These are phyloP conservation scores for Zychaea mexicana DNA, from an alignment of 371 early-diverging fungal species.

Conservation along the genomic window DNA sequence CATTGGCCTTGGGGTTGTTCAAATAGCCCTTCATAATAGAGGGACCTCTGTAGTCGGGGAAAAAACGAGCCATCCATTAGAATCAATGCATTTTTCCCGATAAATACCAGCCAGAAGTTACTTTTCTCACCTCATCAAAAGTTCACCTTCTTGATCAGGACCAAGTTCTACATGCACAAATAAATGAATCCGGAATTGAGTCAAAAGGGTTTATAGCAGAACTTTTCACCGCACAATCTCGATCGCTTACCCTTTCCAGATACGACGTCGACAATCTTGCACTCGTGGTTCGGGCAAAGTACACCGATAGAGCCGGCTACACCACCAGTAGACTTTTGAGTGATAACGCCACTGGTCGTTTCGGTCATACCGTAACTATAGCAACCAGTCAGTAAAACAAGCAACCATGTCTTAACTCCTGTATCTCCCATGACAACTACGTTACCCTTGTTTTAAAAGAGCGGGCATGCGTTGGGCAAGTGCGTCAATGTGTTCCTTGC, in stretches of 20 bases:
- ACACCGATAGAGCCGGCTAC: constrained; percentile 57
- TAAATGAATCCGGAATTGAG: background rate
- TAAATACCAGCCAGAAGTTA: too few relatives aligned
- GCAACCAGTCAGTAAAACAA: constrained; percentile 15
- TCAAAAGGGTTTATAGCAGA: too few relatives aligned
- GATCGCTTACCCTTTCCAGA: constrained; percentile 32
- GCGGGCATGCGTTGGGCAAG: constrained; percentile 55
- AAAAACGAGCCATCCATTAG: background rate
- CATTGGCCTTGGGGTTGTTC: constrained; percentile 71
- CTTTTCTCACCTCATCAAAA: constrained; percentile 39
- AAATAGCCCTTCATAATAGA: constrained; percentile 57
- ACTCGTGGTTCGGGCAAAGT: constrained; percentile 68
- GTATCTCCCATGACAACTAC: background rate
- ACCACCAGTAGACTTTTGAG: constrained; percentile 17
- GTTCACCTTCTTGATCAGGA: constrained; percentile 66
- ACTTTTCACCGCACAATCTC: too few relatives aligned
- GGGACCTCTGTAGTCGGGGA: constrained; percentile 38
- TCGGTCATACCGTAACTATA: constrained; percentile 81
- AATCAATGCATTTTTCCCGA: background rate
- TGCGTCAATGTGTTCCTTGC: constrained; percentile 57
- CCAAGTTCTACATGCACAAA: constrained; percentile 44
- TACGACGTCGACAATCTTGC: constrained; percentile 63
- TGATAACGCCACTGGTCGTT: constrained; percentile 43
- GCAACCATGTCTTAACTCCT: background rate
- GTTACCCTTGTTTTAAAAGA: constrained; percentile 30